Evolutionary conservation across 192 early-diverging fungal genomes (phyloP).

Genomic region (Coemansia sp.): DNA sequence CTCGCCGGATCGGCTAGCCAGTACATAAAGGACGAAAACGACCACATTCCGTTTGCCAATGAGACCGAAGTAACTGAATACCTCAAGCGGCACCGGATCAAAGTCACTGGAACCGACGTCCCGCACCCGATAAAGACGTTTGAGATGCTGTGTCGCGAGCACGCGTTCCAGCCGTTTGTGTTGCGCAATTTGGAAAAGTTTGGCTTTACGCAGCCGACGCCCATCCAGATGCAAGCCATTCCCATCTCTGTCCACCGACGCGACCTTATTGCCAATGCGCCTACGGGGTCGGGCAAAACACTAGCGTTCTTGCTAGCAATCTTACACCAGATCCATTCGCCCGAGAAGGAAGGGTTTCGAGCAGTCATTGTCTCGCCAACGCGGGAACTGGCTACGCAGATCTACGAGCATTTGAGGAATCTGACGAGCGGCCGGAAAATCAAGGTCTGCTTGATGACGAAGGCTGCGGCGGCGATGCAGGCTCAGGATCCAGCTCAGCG

Average conservation of each 20-base stretch:
- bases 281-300: conserved; percentile 98
- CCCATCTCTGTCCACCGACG: conserved; percentile 85
- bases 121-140: conserved; percentile 83
- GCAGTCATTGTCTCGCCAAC: conserved; percentile 94
- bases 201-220: conserved; percentile 76
- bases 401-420: conserved; percentile 76
- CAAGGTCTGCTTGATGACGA: conserved; percentile 79
- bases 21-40: conserved; percentile 26
- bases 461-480: conserved; percentile 65
- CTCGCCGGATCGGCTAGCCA: conserved; percentile 45
- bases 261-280: conserved; percentile 94
- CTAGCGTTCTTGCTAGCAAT: conserved; percentile 91
- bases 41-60: conserved; percentile 38
- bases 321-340: conserved; percentile 75
- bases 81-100: conserved; percentile 76
- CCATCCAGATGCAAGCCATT: conserved; percentile 93
- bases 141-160: conserved; percentile 69
- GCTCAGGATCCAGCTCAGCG: conserved; percentile 62
- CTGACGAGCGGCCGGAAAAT: conserved; percentile 74
- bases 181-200: conserved; percentile 64
- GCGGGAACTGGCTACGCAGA: conserved; percentile 86
- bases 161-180: conserved; percentile 68
- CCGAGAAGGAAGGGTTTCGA: conserved; percentile 78
- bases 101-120: conserved; percentile 80
- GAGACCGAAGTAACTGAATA: conserved; percentile 56